Conservation (phyloP, 345 rosid species). For the Hibiscus mutabilis region DNA sequence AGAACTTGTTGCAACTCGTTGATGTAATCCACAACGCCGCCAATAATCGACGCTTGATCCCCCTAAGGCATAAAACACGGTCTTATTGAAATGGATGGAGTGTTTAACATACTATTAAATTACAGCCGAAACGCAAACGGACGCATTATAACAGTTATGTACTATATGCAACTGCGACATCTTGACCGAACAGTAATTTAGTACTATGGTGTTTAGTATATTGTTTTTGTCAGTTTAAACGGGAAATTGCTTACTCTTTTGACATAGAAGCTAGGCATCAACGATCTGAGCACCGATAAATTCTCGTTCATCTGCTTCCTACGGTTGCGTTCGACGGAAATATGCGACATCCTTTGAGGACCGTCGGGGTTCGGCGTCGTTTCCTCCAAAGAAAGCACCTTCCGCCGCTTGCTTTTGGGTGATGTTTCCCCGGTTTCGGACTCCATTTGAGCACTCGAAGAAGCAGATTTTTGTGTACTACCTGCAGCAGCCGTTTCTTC, state of each 20-base stretch:
- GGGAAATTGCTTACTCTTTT: slow-evolving; percentile 50
- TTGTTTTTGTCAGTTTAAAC: too few relatives aligned
- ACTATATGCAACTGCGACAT: too few relatives aligned
- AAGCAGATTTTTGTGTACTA: slow-evolving; percentile 27
- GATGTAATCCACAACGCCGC: slow-evolving; percentile 95
- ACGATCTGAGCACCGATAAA: slow-evolving; percentile 67
- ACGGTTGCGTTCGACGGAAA: slow-evolving; percentile 92
- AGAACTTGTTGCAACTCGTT: slow-evolving; percentile 89
- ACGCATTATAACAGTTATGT: too few relatives aligned
- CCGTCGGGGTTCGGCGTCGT: slow-evolving; percentile 39
- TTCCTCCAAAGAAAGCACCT: slow-evolving; percentile 23
- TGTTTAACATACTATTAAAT: too few relatives aligned
- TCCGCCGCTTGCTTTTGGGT: slow-evolving; percentile 41
- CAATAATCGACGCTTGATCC: slow-evolving; percentile 98
- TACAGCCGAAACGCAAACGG: too few relatives aligned
- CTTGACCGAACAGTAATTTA: too few relatives aligned
- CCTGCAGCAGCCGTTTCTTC: slow-evolving; percentile 17
- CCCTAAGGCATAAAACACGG: slow-evolving; percentile 43
- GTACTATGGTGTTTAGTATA: too few relatives aligned
- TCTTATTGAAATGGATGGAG: too few relatives aligned
- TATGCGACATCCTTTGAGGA: slow-evolving; percentile 66
- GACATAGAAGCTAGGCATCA: slow-evolving; percentile 98
- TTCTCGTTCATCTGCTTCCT: slow-evolving; percentile 98
- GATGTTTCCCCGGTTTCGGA: slow-evolving; percentile 39
- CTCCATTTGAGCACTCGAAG: slow-evolving; percentile 25